Conservation (phyloP, 495 filamentous ascomycete genomes). For the Cladorrhinum samala region DNA sequence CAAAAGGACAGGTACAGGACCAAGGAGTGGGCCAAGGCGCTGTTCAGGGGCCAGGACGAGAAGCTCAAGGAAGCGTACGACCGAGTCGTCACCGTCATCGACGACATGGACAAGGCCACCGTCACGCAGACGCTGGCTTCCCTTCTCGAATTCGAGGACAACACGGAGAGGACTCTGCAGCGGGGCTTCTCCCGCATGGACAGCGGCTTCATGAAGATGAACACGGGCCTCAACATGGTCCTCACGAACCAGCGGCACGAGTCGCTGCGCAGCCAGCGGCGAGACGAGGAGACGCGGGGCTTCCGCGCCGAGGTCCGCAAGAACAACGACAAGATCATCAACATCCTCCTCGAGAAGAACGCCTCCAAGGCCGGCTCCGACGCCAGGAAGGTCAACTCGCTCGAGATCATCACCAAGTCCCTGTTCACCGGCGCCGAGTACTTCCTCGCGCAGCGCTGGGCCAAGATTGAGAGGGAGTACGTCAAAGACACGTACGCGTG, state of each 20-base stretch:
- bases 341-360: neutral
- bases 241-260: constrained; percentile 3
- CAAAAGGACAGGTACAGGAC: constrained; percentile 2
- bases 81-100: neutral
- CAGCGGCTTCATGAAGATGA: constrained; percentile 2
- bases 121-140: neutral
- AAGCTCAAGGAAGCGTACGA: neutral
- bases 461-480: constrained; percentile 1
- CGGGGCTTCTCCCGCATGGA: constrained; percentile 3
- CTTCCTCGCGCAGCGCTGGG: neutral
- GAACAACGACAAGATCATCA: constrained; percentile 4
- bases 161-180: constrained; percentile 1
- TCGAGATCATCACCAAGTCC: constrained; percentile 2
- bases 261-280: neutral
- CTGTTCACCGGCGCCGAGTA: neutral
- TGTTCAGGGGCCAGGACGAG: neutral
- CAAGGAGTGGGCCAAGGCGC: constrained; percentile 2
- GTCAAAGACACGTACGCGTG: neutral
- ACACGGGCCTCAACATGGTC: neutral
- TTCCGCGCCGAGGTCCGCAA: neutral
- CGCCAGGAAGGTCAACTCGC: neutral
- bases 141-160: neutral
- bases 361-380: neutral
- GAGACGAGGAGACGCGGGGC: neutral
- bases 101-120: constrained; percentile 1